Percentiles rank a stretch among this genome's conserved stretches.
Conservation (phyloP, 1,284 basidiomycete species). For the Cutaneotrichosporon cavernicola region DNA sequence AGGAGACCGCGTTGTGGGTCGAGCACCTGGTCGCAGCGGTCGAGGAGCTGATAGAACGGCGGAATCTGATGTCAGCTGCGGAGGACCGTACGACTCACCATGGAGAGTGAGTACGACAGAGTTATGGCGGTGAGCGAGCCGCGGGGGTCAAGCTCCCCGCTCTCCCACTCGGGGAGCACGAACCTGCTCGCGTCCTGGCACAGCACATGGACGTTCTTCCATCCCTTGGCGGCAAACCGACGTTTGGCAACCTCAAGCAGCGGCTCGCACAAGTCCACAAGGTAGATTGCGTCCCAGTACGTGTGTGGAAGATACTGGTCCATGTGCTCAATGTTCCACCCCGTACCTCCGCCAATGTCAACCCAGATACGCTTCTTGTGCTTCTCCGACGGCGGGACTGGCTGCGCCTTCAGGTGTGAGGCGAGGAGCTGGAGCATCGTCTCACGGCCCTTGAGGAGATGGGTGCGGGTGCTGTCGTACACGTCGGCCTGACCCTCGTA, state of each 20-base stretch:
- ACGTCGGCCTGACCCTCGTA: slow-evolving; percentile 69
- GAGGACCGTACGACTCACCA: slow-evolving; percentile 55
- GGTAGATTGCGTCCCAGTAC: slow-evolving; percentile 69
- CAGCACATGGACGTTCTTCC: slow-evolving; percentile 71
- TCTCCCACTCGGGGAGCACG: slow-evolving; percentile 63
- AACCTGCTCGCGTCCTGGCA: slow-evolving; percentile 75
- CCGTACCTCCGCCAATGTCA: slow-evolving; percentile 79
- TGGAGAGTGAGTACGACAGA: slow-evolving; percentile 70
- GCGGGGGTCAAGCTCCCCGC: slow-evolving; percentile 57
- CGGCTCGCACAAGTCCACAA: slow-evolving; percentile 73
- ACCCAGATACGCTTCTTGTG: slow-evolving; percentile 63
- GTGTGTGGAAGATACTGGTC: slow-evolving; percentile 66
- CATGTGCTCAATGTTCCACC: slow-evolving; percentile 79
- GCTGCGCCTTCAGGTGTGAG: slow-evolving; percentile 62
- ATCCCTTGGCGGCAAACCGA: slow-evolving; percentile 67
- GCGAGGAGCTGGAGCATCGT: slow-evolving; percentile 70
- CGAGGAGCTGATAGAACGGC: slow-evolving; percentile 67
- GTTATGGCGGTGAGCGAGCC: slow-evolving; percentile 65
- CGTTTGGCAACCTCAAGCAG: slow-evolving; percentile 69
- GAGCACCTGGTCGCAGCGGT: slow-evolving; percentile 69
- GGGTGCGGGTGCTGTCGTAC: slow-evolving; percentile 65
- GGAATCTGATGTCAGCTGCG: slow-evolving; percentile 59
- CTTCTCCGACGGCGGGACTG: slow-evolving; percentile 37
- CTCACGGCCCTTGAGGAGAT: slow-evolving; percentile 66
- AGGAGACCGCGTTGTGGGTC: slow-evolving; percentile 66